Conservation (phyloP, 2,329 filamentous ascomycete genomes). For the Apiospora rasikravindrae region DNA sequence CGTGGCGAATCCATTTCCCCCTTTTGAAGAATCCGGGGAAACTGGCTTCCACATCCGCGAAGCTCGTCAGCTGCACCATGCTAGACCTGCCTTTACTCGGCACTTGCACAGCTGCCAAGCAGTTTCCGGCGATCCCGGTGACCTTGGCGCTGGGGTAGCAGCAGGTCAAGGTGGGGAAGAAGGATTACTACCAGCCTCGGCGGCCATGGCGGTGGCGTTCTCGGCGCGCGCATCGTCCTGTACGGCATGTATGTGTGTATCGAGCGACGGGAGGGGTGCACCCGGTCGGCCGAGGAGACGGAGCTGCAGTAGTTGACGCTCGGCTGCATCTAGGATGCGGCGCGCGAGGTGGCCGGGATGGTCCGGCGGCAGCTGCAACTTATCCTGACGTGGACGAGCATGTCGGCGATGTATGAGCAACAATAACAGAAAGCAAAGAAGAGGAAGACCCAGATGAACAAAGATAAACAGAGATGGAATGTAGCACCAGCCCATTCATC, state of each 20-base stretch:
- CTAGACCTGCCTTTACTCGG: conserved; percentile 24
- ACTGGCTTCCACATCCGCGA: conserved; percentile 26
- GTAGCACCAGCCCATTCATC: conserved; percentile 24
- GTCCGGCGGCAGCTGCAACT: conserved; percentile 23
- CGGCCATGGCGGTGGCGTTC: conserved; percentile 22
- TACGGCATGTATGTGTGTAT: conserved; percentile 28
- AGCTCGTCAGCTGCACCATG: conserved; percentile 28
- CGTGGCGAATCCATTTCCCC: neutral
- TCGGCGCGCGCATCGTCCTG: conserved; percentile 27
- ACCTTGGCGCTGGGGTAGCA: neutral
- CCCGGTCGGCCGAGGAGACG: conserved; percentile 28
- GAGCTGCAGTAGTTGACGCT: conserved; percentile 26
- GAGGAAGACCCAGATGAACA: neutral
- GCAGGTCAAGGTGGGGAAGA: neutral
- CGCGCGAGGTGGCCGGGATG: neutral
- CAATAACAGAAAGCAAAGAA: neutral
- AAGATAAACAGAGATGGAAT: neutral
- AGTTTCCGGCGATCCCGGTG: neutral
- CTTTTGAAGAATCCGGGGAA: neutral
- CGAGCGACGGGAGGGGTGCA: conserved; percentile 25
- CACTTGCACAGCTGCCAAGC: conserved; percentile 23
- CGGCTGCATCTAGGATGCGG: conserved; percentile 24
- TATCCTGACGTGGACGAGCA: conserved; percentile 3
- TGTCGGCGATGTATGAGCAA: neutral
- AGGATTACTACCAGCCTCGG: neutral